These are phyloP conservation scores for Henckelia pumila DNA, from an alignment of 257 asterid genomes.

Conservation along the genomic window DNA sequence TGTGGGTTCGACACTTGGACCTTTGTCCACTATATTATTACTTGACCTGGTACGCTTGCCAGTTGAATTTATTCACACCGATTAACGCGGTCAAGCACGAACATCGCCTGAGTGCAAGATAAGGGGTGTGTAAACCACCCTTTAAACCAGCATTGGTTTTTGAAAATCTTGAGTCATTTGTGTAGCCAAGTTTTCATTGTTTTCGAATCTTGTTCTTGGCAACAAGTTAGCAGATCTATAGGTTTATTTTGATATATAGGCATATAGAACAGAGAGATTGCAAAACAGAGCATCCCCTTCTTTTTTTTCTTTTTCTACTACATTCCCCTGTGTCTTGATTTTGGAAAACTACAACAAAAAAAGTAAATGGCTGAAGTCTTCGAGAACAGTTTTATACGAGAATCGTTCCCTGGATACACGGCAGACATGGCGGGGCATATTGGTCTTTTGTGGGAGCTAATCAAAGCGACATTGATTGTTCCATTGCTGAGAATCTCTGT, in stretches of 20 bases:
- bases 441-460: slow-evolving; percentile 73
- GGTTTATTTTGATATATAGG: background rate
- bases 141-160: background rate
- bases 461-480: slow-evolving; percentile 75
- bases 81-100: no score
- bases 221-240: slow-evolving; percentile 26
- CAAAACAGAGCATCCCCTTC: slow-evolving; percentile 31
- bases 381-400: slow-evolving; percentile 41
- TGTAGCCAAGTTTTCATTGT: background rate
- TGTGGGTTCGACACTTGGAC: no score
- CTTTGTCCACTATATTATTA: no score
- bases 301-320: no score
- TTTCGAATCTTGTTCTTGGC: background rate
- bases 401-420: no score
- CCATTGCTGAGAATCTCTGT: slow-evolving; percentile 67
- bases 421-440: slow-evolving; percentile 59
- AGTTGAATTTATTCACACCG: no score
- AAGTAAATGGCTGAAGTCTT: slow-evolving; percentile 73
- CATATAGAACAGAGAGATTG: background rate
- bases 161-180: background rate
- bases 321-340: slow-evolving; percentile 20
- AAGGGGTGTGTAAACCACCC: slow-evolving; percentile 12
- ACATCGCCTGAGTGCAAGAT: slow-evolving; percentile 14
- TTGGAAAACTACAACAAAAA: background rate
- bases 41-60: no score